Conservation (phyloP, 202 grass and related monocot species). For the Panicum virgatum region DNA sequence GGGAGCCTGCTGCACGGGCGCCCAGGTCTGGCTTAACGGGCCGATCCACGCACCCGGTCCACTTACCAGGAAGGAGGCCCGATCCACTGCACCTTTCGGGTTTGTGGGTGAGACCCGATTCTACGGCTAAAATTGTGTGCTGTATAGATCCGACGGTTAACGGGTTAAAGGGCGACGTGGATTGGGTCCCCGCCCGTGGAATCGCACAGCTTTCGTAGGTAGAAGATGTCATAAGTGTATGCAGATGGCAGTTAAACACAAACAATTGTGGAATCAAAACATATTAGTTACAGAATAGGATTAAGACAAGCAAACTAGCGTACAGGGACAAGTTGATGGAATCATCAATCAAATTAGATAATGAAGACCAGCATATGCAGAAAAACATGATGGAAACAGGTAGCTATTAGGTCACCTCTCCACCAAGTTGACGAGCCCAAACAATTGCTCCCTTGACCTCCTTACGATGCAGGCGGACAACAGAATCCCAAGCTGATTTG, state of each 20-base stretch:
- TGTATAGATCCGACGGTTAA: too few species aligned
- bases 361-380: not conserved
- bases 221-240: not conserved
- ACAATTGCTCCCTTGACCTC: constrained; percentile 71
- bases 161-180: too few species aligned
- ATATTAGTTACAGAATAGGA: constrained; percentile 18
- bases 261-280: constrained; percentile 9
- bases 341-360: not conserved
- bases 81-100: too few species aligned
- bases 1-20: too few species aligned
- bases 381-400: constrained; percentile 13
- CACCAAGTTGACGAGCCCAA: constrained; percentile 97
- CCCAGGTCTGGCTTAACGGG: too few species aligned
- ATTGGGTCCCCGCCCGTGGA: too few species aligned
- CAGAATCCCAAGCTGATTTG: constrained; percentile 70
- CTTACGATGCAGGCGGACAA: constrained; percentile 72
- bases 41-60: too few species aligned
- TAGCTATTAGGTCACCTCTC: constrained; percentile 60
- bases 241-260: not conserved
- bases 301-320: constrained; percentile 18
- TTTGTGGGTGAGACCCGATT: too few species aligned
- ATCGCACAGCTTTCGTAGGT: too few species aligned
- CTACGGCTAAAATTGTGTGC: too few species aligned
- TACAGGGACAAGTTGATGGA: constrained; percentile 3
- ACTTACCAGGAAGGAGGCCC: too few species aligned